Percentiles rank a stretch among this genome's conserved stretches.
Evolutionary conservation across 73 alveolate genomes (phyloP).

Genomic region (Paramecium bursaria): DNA sequence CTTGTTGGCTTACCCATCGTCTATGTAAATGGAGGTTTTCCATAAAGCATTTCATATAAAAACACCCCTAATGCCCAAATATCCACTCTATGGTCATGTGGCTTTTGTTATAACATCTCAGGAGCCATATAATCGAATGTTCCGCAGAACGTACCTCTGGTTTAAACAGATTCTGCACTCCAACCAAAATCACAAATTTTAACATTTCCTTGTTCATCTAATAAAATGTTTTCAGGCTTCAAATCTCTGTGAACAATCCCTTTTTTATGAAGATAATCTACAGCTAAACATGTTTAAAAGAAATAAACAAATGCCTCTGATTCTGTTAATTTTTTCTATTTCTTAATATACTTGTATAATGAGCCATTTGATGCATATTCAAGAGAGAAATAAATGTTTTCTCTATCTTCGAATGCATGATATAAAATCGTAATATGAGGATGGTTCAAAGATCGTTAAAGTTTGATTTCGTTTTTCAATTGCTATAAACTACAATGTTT

Average conservation of each 20-base stretch:
- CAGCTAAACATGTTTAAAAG: conserved; percentile 65
- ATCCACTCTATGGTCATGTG: conserved; percentile 90
- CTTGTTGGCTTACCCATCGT: conserved; percentile 6
- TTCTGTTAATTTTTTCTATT: conserved; percentile 55
- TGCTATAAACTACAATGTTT: conserved; percentile 45
- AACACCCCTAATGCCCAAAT: conserved; percentile 86
- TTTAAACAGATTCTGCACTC: conserved; percentile 76
- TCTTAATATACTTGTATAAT: conserved; percentile 42
- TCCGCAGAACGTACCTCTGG: conserved; percentile 91
- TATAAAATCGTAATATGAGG: conserved; percentile 56
- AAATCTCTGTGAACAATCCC: conserved; percentile 66
- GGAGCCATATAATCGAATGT: conserved; percentile 96
- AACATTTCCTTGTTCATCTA: conserved; percentile 61
- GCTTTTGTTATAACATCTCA: conserved; percentile 83
- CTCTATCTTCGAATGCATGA: conserved; percentile 68
- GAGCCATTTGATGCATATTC: conserved; percentile 70
- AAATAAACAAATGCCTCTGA: conserved; percentile 64
- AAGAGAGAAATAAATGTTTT: conserved; percentile 59
- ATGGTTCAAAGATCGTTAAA: conserved; percentile 42
- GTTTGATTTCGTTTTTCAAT: conserved; percentile 68
- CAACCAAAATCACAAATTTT: conserved; percentile 86
- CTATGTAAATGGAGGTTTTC: conserved; percentile 63
- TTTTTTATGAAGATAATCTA: conserved; percentile 60
- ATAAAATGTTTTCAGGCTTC: conserved; percentile 80
- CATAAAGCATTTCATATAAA: conserved; percentile 64